Evolutionary conservation across 192 early-diverging fungal species (phyloP).

Genomic region (Coemansia asiatica): DNA sequence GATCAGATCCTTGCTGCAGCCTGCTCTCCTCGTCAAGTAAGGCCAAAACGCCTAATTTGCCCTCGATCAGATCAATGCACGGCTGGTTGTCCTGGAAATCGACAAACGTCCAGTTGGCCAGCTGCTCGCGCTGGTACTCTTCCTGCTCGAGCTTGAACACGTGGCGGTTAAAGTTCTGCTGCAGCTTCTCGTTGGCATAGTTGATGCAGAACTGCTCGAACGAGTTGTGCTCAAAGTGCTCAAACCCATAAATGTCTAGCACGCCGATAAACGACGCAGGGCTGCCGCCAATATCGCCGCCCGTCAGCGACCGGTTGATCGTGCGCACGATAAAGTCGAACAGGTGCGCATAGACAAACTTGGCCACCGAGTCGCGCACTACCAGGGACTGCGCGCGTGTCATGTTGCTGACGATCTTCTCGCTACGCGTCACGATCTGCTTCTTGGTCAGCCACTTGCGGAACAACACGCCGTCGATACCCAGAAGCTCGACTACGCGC

Average conservation of each 20-base stretch:
- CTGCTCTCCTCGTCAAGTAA: conserved; percentile 92
- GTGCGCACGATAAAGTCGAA: conserved; percentile 96
- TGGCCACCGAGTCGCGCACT: conserved; percentile 91
- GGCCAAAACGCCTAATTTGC: conserved; percentile 89
- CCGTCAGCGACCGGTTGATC: conserved; percentile 77
- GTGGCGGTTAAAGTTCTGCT: conserved; percentile 98
- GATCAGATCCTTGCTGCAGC: conserved; percentile 85
- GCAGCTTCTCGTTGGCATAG: conserved; percentile 96
- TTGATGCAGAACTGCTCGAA: conserved; percentile 99
- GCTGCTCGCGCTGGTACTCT: conserved; percentile 94
- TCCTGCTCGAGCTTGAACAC: conserved; percentile 99
- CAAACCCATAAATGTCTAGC: conserved; percentile 98
- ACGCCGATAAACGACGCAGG: conserved; percentile 89
- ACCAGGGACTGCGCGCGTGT: conserved; percentile 71
- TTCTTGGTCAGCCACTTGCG: conserved; percentile 93
- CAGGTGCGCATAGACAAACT: conserved; percentile 92
- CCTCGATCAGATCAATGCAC: conserved; percentile 98
- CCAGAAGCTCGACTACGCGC: conserved; percentile 72
- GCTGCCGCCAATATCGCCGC: conserved; percentile 24
- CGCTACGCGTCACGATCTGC: conserved; percentile 86
- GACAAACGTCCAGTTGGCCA: conserved; percentile 93
- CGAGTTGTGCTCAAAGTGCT: conserved; percentile 99
- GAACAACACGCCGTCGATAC: conserved; percentile 77
- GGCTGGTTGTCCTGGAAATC: conserved; percentile 99
- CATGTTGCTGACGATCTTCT: conserved; percentile 86